Base-by-base conservation (phyloP, 768 basidiomycete genomes). In the Asterophora lycoperdoides region DNA sequence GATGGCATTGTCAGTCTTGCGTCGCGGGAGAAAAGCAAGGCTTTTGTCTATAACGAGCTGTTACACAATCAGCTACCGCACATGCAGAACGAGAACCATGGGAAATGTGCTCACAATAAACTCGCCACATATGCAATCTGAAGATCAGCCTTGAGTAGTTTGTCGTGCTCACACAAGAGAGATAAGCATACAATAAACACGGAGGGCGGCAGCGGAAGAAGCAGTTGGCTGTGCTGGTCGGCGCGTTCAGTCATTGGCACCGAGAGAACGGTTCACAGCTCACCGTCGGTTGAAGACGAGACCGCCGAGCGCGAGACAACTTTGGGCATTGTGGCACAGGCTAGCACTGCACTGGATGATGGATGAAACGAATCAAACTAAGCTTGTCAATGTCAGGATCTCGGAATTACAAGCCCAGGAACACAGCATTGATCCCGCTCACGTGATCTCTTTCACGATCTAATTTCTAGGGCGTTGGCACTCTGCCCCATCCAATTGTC, bases 81-180 rank as follows among this genome's bases (percentile, higher is more conserved):
- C 3, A 6, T 23, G 23, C n/a, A n/a, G 6, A 23, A 23, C 30
- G 26, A 13, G 13, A 29, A 13, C 17, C 15, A 18, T 8, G 32
- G 33, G 38, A 38, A 48, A 17, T 20, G 30, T 17, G 75, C 84
- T 58, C 65, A 87, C 88, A 60, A 90, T 82, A 59, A 89, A 90
- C 66, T 91, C 89, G 63, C 89, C 88, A 65, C 89, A 92, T 50
- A 92, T 83, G 61, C 89, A 92, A 64, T 91, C 88, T 90, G 62
- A 52, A 41, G 50, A 50, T 29, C 43, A 49, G 29, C 48, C 45
- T 39, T 45, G 37, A 38, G 14, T 13, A 46, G 51, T 49, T 50
- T 42, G 41, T 23, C 33, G 33, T 10, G 54, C 46, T 51, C 46
- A 53, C 53, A 56, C 46, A 41, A 50, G 61, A 39, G 19, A 33